Percentiles rank a stretch among this genome's conserved stretches.
Evolutionary conservation across 257 asterid genomes (phyloP).

Genomic region (Scutellaria minor): DNA sequence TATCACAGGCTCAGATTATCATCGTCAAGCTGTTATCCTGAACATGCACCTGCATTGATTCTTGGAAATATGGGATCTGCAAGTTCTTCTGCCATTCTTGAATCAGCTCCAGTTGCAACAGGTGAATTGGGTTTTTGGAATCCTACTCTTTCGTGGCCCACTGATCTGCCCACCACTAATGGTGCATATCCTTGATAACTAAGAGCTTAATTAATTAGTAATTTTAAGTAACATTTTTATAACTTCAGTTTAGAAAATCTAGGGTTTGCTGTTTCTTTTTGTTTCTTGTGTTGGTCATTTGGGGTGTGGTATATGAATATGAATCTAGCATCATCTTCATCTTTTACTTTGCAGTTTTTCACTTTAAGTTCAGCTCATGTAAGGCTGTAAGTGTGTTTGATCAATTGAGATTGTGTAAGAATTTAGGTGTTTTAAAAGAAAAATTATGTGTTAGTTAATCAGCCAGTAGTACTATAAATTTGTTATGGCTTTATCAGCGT

Average conservation of each 20-base stretch:
- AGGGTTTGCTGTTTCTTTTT: slow-evolving; percentile 41
- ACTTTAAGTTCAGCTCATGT: slow-evolving; percentile 1
- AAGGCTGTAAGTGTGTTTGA: slow-evolving; percentile 34
- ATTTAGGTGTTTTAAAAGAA: slow-evolving; percentile 18
- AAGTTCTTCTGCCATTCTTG: slow-evolving; percentile 50
- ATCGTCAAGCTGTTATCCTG: slow-evolving; percentile 45
- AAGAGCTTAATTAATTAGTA: background rate
- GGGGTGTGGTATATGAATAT: slow-evolving; percentile 54
- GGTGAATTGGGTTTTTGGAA: slow-evolving; percentile 59
- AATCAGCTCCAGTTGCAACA: slow-evolving; percentile 61
- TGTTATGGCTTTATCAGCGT: slow-evolving; percentile 9
- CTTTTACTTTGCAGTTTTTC: slow-evolving; percentile 24
- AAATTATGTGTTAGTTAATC: slow-evolving; percentile 10
- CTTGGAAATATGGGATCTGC: slow-evolving; percentile 48
- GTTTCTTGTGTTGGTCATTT: slow-evolving; percentile 8
- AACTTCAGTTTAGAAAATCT: slow-evolving; percentile 34
- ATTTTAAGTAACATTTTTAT: background rate
- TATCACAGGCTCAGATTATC: slow-evolving; percentile 63
- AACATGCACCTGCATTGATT: slow-evolving; percentile 42
- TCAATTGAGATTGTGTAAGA: slow-evolving; percentile 37
- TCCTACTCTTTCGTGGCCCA: slow-evolving; percentile 53
- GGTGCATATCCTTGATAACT: slow-evolving; percentile 55
- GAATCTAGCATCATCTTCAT: slow-evolving; percentile 33
- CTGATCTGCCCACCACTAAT: slow-evolving; percentile 59
- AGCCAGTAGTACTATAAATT: background rate